These are phyloP conservation scores for Salix udensis DNA, from an alignment of 345 rosid genomes.

Conservation along the genomic window DNA sequence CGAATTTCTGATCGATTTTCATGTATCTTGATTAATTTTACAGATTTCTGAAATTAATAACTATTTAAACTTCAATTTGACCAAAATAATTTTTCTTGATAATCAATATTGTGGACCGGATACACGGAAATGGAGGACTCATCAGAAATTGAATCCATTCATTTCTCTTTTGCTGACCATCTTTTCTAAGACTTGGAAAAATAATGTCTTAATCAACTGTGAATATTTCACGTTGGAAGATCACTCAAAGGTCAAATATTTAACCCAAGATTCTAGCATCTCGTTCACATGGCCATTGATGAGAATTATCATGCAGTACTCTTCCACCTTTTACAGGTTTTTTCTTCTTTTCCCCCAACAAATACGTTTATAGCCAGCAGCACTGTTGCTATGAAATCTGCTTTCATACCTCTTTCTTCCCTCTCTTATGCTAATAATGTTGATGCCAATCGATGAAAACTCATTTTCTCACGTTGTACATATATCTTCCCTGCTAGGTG, in stretches of 20 bases:
- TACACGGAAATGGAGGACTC: background rate
- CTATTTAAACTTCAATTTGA: background rate
- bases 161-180: background rate
- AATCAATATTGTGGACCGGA: background rate
- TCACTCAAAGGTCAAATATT: background rate
- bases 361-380: background rate
- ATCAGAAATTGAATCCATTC: background rate
- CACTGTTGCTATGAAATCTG: background rate
- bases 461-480: background rate
- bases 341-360: background rate
- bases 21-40: too few relatives aligned
- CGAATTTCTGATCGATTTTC: fast-evolving
- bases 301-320: background rate
- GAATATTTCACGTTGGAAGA: too few relatives aligned
- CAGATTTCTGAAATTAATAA: too few relatives aligned
- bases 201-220: too few relatives aligned
- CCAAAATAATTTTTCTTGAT: background rate
- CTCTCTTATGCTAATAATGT: too few relatives aligned
- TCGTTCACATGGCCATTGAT: too few relatives aligned
- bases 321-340: background rate
- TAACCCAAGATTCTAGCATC: background rate
- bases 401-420: background rate
- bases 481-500: background rate
- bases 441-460: background rate
- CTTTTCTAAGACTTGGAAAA: background rate